Base-by-base conservation (phyloP, 2,329 filamentous ascomycete genomes). In the Metarhizium robertsii region DNA sequence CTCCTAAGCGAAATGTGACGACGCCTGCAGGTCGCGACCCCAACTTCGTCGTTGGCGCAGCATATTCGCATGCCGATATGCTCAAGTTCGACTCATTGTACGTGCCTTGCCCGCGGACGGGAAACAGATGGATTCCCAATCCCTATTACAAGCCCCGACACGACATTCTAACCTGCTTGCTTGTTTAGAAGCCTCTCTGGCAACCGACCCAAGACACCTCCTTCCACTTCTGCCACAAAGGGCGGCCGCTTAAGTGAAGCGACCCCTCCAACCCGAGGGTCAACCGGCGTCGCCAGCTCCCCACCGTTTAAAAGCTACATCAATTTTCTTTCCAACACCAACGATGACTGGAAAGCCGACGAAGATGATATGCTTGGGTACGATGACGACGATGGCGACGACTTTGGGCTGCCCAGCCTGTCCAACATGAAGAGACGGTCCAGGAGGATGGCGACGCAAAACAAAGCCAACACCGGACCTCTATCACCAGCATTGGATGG, bases 41-140 rank as follows among this genome's bases (percentile, higher is more conserved):
- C 52, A 83, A 78, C 65, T 81, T 92, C 59, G 88, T 99, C 40
- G 88, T 97, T 57, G 94, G 94, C 62, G 94, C 94, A 55, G 87
- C 92, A 49, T 99, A 99, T 69, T 97, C 94, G 14, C 94, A 99
- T 72, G 90, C 92, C 32, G 92, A 97, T 73, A 90, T 96, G 67
- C 79, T 96, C 64, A 95, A 92, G 71, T 87, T 92, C 66, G 89
- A 90, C 66, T 83, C 85, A 32, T 65, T 92, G 90, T 94, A 80
- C 61, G 80, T 71, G 36, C 20, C 47, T 16, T 10, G n/a, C 18
- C 10, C 42, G 40, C 40, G 25, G 14, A 18, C 40, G 16, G 13
- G 10, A 45, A 11, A 4, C 16, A 18, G 11, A 8, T 6, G 11
- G 4, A 6, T 48, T 5, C 32, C 10, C 32, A 8, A 11, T 11